phyloP scores from a whole-genome alignment of 495 filamentous ascomycete genomes.

The Penicillium bovifimosum region DNA sequence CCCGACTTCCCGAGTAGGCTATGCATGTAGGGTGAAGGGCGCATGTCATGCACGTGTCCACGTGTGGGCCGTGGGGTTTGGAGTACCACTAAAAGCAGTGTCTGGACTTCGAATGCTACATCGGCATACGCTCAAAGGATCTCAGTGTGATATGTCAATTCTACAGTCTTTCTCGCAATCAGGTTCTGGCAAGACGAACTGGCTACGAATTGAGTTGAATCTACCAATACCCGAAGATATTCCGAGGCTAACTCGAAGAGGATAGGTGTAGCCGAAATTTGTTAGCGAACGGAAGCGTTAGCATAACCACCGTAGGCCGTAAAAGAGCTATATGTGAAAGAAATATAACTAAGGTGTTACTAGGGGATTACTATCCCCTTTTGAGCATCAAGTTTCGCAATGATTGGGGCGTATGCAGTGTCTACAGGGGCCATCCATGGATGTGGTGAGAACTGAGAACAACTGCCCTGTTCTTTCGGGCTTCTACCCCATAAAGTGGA shows the following conservation, averaged over 20 bases:
- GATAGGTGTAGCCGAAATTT: neutral
- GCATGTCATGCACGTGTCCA: neutral
- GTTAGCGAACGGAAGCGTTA: too few species aligned
- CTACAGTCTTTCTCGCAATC: too few species aligned
- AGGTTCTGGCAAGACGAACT: too few species aligned
- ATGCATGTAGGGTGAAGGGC: neutral
- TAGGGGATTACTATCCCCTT: too few species aligned
- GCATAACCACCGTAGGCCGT: too few species aligned
- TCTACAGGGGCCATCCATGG: neutral
- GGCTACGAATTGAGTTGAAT: too few species aligned
- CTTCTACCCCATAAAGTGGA: neutral
- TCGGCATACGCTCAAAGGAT: neutral
- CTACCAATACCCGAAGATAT: neutral
- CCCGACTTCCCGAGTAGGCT: neutral
- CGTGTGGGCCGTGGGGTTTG: too few species aligned
- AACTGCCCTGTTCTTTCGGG: neutral
- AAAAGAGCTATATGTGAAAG: too few species aligned
- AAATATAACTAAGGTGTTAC: too few species aligned
- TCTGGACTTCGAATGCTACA: neutral
- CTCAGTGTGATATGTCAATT: neutral
- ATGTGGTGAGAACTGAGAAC: too few species aligned
- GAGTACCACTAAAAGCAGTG: neutral
- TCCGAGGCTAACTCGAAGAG: slow-evolving; percentile 2
- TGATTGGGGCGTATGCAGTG: neutral
- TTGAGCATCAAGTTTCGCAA: too few species aligned